Evolutionary conservation across 2,329 filamentous ascomycete species (phyloP).

Genomic region (Fusarium tanahbumbuense): DNA sequence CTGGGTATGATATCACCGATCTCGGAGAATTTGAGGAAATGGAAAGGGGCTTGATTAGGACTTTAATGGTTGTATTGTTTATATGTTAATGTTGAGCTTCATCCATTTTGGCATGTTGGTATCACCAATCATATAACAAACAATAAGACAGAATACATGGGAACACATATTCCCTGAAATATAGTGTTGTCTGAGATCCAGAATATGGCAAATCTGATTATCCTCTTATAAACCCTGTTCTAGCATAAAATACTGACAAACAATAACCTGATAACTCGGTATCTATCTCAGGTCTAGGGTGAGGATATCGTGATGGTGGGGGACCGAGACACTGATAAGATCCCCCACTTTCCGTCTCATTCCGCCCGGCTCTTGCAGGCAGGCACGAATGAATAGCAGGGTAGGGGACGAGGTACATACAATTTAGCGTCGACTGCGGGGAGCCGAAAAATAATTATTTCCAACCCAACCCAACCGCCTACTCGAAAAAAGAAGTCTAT

Average conservation of each 20-base stretch:
- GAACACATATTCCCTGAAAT: too few relatives aligned
- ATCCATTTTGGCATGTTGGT: too few relatives aligned
- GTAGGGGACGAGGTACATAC: slow-evolving; percentile 39
- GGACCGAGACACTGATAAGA: slow-evolving; percentile 37
- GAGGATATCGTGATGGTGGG: slow-evolving; percentile 13
- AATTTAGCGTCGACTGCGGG: slow-evolving; percentile 39
- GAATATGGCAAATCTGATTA: too few relatives aligned
- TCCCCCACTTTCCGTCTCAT: slow-evolving; percentile 34
- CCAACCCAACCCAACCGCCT: slow-evolving; percentile 20
- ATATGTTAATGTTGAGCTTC: too few relatives aligned
- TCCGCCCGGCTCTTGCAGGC: slow-evolving; percentile 3
- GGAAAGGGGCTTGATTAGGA: accelerated
- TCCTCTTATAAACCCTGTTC: too few relatives aligned
- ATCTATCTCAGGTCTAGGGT: slow-evolving; percentile 20
- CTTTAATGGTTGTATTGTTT: too few relatives aligned
- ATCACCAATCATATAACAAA: too few relatives aligned
- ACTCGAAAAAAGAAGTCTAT: slow-evolving; percentile 14
- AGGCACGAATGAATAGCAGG: slow-evolving; percentile 27
- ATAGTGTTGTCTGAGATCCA: too few relatives aligned
- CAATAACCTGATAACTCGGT: neutral
- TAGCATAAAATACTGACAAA: too few relatives aligned
- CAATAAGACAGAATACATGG: accelerated
- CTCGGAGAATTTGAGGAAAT: too few relatives aligned
- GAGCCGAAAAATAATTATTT: slow-evolving; percentile 46
- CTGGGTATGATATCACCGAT: too few relatives aligned